Percentiles rank a stretch among this genome's conserved stretches.
These are phyloP conservation scores for Exophiala sp. DNA, from an alignment of 2,329 filamentous ascomycete genomes.

Conservation along the genomic window DNA sequence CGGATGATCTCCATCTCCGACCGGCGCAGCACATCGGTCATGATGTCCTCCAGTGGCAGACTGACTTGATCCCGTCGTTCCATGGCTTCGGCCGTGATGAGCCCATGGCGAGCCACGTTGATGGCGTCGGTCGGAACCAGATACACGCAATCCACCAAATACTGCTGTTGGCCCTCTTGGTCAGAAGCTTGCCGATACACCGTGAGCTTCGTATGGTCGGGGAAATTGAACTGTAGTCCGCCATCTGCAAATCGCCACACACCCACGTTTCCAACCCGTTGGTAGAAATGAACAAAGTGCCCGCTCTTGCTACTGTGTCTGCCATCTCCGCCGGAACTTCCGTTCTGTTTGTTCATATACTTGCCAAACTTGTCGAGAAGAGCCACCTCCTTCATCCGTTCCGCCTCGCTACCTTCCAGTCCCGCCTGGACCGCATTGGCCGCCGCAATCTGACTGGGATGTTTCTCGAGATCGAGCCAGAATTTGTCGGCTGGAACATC, in stretches of 20 bases:
- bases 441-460: constrained; percentile 24
- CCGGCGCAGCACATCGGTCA: constrained; percentile 22
- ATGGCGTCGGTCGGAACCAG: constrained; percentile 43
- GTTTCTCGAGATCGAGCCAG: constrained; percentile 21
- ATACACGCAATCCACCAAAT: constrained; percentile 44
- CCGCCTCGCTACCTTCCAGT: constrained; percentile 37
- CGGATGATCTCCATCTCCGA: constrained; percentile 41
- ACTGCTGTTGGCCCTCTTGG: constrained; percentile 25
- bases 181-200: constrained; percentile 32
- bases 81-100: constrained; percentile 38
- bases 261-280: constrained; percentile 48
- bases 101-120: constrained; percentile 38
- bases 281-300: constrained; percentile 47
- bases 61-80: constrained; percentile 30
- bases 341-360: constrained; percentile 47
- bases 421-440: constrained; percentile 25
- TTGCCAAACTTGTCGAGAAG: constrained; percentile 48
- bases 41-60: constrained; percentile 29
- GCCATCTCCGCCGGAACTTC: constrained; percentile 34
- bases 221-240: constrained; percentile 49
- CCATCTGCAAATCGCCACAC: constrained; percentile 48
- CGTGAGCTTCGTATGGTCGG: constrained; percentile 49
- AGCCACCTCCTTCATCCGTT: constrained; percentile 45
- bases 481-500: constrained; percentile 39
- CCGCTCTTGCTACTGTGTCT: constrained; percentile 29